Evolutionary conservation across 371 early-diverging fungal genomes (phyloP).

Genomic region (Saksenaea oblongispora): DNA sequence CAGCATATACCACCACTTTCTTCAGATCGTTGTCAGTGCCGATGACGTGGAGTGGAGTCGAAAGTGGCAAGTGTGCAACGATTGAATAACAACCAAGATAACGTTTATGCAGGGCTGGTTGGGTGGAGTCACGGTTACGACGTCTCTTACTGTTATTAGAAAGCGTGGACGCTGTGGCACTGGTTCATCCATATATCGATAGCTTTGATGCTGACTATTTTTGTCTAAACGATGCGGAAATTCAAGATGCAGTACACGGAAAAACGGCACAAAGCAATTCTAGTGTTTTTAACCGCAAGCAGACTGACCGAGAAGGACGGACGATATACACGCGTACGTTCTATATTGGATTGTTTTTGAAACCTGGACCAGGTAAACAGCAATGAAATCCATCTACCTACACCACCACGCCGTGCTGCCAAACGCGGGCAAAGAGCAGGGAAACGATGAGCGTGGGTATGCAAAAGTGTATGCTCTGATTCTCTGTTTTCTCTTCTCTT

Average conservation of each 20-base stretch:
- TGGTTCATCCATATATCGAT: slow-evolving; percentile 93
- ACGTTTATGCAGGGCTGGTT: slow-evolving; percentile 50
- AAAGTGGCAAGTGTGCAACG: slow-evolving; percentile 50
- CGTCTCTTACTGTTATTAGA: slow-evolving; percentile 91
- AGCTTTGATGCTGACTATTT: slow-evolving; percentile 74
- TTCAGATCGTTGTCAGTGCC: slow-evolving; percentile 87
- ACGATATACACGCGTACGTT: not conserved
- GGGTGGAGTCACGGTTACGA: slow-evolving; percentile 94
- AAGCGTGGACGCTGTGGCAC: slow-evolving; percentile 68
- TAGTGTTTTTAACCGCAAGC: not conserved
- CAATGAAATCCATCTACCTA: not conserved
- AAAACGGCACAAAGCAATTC: slow-evolving; percentile 3
- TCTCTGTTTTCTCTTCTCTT: not conserved
- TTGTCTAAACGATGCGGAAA: slow-evolving; percentile 69
- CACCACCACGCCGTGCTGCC: not conserved
- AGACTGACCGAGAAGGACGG: not conserved
- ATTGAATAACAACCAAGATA: too few species aligned
- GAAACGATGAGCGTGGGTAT: not conserved
- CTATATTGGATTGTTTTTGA: not conserved
- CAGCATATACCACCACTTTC: slow-evolving; percentile 85
- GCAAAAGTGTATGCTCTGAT: not conserved
- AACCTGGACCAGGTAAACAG: not conserved
- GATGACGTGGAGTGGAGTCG: slow-evolving; percentile 71
- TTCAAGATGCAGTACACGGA: slow-evolving; percentile 67
- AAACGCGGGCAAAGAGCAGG: not conserved